These are phyloP conservation scores for Erythrophleum fordii DNA, from an alignment of 306 rosid species.

Conservation along the genomic window DNA sequence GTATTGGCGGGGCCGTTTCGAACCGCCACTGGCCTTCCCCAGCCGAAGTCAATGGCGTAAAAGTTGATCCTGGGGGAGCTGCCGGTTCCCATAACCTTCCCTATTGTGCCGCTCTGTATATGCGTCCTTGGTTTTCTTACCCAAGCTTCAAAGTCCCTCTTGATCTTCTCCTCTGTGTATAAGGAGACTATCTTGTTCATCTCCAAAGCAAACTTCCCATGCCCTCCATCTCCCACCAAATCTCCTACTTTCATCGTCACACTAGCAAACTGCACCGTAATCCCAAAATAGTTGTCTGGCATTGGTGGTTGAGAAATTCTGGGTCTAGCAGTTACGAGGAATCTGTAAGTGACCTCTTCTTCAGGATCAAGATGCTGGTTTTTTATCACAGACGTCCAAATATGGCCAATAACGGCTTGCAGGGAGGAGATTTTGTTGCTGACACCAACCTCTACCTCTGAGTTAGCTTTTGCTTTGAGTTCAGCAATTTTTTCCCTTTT, in stretches of 20 bases:
- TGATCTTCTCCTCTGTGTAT: not conserved
- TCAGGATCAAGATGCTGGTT: not conserved
- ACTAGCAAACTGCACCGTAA: not conserved
- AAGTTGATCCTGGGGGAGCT: not conserved
- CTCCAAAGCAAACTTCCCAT: not conserved
- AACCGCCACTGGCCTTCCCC: not conserved
- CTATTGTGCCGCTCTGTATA: not conserved
- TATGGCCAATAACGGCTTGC: not conserved
- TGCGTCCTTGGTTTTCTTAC: not conserved
- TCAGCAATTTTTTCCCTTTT: not conserved
- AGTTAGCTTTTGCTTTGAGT: not conserved
- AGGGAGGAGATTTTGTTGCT: not conserved
- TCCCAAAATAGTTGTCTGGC: not conserved
- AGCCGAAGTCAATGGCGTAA: not conserved
- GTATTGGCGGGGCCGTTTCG: not conserved
- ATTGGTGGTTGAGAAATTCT: not conserved
- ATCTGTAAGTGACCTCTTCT: not conserved
- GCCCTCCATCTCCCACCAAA: not conserved
- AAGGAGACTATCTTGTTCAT: not conserved
- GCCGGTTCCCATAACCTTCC: not conserved
- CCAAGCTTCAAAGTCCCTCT: not conserved
- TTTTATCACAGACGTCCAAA: not conserved
- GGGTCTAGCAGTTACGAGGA: not conserved
- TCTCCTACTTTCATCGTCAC: not conserved
- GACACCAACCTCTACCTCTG: not conserved